Conservation (phyloP, 2,329 filamentous ascomycete species). For the Cucurbitaria berberidis region DNA sequence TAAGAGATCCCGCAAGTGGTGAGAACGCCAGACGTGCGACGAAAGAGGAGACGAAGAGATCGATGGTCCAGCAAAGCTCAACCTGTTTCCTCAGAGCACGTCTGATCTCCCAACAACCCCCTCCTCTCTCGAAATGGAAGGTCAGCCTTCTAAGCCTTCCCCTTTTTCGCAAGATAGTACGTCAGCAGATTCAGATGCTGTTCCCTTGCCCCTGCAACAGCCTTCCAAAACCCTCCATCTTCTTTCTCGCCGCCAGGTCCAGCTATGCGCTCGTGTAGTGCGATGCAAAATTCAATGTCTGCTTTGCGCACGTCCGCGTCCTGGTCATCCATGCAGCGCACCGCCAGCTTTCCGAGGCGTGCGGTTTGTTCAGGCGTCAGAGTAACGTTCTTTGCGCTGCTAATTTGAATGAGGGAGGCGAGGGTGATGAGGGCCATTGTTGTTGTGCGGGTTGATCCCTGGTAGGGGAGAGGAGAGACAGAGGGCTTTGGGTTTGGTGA, state of each 20-base stretch:
- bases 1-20: not conserved
- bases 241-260: constrained; percentile 45
- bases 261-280: constrained; percentile 62
- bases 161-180: constrained; percentile 72
- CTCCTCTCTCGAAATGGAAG: constrained; percentile 9
- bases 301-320: constrained; percentile 64
- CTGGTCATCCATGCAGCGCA: constrained; percentile 46
- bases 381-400: constrained; percentile 37
- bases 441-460: constrained; percentile 38
- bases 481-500: constrained; percentile 45
- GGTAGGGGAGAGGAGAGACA: constrained; percentile 24
- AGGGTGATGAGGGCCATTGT: constrained; percentile 52
- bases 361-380: constrained; percentile 44
- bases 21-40: too few relatives aligned
- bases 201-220: constrained; percentile 68
- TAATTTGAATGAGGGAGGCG: constrained; percentile 43
- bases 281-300: constrained; percentile 79
- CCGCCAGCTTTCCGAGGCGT: constrained; percentile 48
- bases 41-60: not conserved
- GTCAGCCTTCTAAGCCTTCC: constrained; percentile 28
- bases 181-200: constrained; percentile 79
- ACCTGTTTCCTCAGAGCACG: not conserved
- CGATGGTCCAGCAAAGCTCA: not conserved
- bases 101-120: constrained; percentile 1
- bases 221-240: constrained; percentile 67